A percentile compares a stretch with the other conserved stretches of the same genome.
Conservation (phyloP, 2,329 filamentous ascomycete genomes). For the Aspergillus tanneri region DNA sequence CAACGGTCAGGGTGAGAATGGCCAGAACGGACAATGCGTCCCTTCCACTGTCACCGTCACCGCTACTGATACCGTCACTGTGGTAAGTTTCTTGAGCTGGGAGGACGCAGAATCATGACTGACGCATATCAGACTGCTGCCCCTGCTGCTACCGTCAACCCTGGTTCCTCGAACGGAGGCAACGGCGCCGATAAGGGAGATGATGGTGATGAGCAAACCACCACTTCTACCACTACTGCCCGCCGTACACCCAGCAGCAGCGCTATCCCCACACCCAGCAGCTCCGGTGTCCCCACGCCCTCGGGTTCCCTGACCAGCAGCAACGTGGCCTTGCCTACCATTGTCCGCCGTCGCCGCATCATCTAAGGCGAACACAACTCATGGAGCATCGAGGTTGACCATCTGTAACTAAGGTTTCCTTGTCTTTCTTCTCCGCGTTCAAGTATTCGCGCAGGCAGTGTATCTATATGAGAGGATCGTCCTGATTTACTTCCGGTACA, state of each 20-base stretch:
- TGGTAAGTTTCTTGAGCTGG: conserved; percentile 26
- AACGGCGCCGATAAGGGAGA: conserved; percentile 7
- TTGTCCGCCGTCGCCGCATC: conserved; percentile 28
- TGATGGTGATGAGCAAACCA: conserved; percentile 9
- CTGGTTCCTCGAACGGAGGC: conserved; percentile 9
- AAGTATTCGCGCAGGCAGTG: conserved; percentile 25
- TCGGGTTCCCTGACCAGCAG: conserved; percentile 35
- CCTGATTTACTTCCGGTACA: conserved; percentile 22
- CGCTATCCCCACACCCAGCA: conserved; percentile 19
- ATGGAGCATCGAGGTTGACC: conserved; percentile 5
- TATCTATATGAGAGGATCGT: conserved; percentile 24
- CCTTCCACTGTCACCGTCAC: conserved; percentile 32
- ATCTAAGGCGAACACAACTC: conserved; percentile 17
- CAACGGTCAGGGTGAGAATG: conserved; percentile 7
- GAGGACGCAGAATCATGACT: not conserved
- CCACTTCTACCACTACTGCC: conserved; percentile 9
- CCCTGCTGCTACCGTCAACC: conserved; percentile 12
- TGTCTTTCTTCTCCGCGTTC: conserved; percentile 21
- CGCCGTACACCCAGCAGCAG: conserved; percentile 16
- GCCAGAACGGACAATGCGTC: conserved; percentile 6
- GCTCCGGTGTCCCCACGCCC: conserved; percentile 21
- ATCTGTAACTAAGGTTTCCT: conserved; percentile 18
- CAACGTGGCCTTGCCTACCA: conserved; percentile 21
- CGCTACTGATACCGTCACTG: conserved; percentile 36
- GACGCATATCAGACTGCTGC: conserved; percentile 6